These are phyloP conservation scores for Physcomitrium patens DNA, from an alignment of 225 moss, liverwort and hornwort species.

Conservation along the genomic window DNA sequence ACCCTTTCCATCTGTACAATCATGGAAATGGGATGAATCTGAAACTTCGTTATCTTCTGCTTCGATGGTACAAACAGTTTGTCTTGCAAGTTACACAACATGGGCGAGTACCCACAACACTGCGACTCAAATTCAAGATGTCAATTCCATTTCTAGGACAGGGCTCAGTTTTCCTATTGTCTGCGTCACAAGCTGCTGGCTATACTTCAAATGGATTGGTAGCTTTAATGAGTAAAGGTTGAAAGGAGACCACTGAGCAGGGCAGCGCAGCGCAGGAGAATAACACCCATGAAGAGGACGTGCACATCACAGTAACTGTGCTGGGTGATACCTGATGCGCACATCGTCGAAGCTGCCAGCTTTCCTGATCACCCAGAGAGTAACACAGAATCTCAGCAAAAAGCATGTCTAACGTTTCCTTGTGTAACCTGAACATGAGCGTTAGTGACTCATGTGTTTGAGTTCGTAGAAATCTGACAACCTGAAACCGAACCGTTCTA, in stretches of 20 bases:
- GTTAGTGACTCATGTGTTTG: too few relatives aligned
- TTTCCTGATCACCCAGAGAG: conserved; percentile 33
- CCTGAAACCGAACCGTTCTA: too few relatives aligned
- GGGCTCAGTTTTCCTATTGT: conserved; percentile 17
- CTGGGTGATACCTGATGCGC: conserved; percentile 31
- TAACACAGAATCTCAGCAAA: neutral
- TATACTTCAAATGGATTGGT: conserved; percentile 5
- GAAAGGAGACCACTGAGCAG: neutral
- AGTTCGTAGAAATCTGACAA: too few relatives aligned
- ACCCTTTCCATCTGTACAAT: neutral
- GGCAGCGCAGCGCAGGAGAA: conserved; percentile 16
- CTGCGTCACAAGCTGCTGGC: conserved; percentile 18
- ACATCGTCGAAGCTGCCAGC: conserved; percentile 37
- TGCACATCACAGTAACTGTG: conserved; percentile 26
- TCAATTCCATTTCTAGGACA: conserved; percentile 14
- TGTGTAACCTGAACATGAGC: too few relatives aligned
- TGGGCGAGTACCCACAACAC: neutral
- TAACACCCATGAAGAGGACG: conserved; percentile 6
- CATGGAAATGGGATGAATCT: neutral
- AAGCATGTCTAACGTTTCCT: too few relatives aligned
- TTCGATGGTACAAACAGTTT: neutral
- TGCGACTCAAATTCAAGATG: conserved; percentile 2
- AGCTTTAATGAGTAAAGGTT: conserved; percentile 25
- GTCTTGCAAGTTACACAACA: neutral
- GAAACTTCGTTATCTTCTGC: conserved; percentile 5